Base-by-base conservation (phyloP, 495 filamentous ascomycete genomes). In the Lasiosphaeris hirsuta region DNA sequence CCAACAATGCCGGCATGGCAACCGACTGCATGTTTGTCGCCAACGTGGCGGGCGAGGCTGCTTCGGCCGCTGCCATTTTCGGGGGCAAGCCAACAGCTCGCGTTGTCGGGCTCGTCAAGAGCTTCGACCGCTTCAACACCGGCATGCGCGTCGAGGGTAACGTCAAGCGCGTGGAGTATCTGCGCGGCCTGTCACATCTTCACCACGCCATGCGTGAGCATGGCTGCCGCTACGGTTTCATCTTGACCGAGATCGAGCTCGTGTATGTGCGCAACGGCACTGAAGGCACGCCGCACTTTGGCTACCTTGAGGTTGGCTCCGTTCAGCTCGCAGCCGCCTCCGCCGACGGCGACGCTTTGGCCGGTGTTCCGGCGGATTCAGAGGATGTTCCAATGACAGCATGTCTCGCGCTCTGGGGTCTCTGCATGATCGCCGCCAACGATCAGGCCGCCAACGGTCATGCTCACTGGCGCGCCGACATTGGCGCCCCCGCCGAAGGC, bases 231-330 rank as follows among this genome's bases (percentile, higher is more conserved):
- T 96, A 96, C 69, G 92, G 92, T 34, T 96, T 96, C 77, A 93
- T 96, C 65, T 84, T 96, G 54, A 96, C 90, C 0, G 92, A 96
- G 68, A 96, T 96, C 65, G 92, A 96, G 75, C 86, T 96, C 10
- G 85, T 96, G 34, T 87, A 91, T 66, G 90, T 95, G 0, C 90
- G 92, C 48, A 88, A 88, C 52, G 87, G 87, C 36, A 83, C 78
- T 53, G 88, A 90, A 51, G 72, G 72, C 17, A 82, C 85, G 3
- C 92, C 92, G 0, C 85, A 92, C 61, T 97, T 96, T 65, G 92
- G 92, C 1, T 89, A 78, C 70, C 72, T 97, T 4, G 92, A 97
- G 69, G 77, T 96, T 33, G 83, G 84, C 4, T 77, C 83, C 4
- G 77, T 84, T 10, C 80, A 80, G 64, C 79, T 83, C 18, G 75